Conservation (phyloP, 345 rosid species). For the Mallotus nudiflorus region DNA sequence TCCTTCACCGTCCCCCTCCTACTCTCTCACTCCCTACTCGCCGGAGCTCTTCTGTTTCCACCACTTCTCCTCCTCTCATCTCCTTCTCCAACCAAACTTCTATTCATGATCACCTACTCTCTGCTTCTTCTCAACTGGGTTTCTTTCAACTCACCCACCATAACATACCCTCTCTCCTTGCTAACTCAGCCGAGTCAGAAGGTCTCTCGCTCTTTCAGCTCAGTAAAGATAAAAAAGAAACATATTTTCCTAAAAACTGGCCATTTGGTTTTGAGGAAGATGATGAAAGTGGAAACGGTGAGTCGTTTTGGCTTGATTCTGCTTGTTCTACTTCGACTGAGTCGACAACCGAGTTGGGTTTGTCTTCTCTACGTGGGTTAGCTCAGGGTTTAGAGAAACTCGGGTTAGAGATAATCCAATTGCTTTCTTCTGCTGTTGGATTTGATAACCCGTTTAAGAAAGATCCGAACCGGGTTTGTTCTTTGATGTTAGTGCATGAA, state of each 20-base stretch:
- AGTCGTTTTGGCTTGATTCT: constrained; percentile 58
- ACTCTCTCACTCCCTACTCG: constrained; percentile 64
- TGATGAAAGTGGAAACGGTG: constrained; percentile 34
- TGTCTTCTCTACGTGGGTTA: constrained; percentile 47
- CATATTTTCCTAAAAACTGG: constrained; percentile 63
- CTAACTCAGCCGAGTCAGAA: constrained; percentile 59
- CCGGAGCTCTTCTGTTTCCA: constrained; percentile 31
- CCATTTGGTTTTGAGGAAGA: constrained; percentile 66
- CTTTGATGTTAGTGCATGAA: constrained; percentile 56
- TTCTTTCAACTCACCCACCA: constrained; percentile 55
- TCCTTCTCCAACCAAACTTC: constrained; percentile 35
- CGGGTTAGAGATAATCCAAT: constrained; percentile 51
- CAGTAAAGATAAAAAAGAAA: constrained; percentile 35
- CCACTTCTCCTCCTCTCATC: constrained; percentile 38
- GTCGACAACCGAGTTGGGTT: constrained; percentile 30
- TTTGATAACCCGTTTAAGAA: constrained; percentile 51
- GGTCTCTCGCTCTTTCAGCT: constrained; percentile 54
- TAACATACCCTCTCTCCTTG: constrained; percentile 46
- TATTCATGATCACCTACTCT: constrained; percentile 31
- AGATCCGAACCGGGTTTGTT: constrained; percentile 49
- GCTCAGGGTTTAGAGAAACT: constrained; percentile 50
- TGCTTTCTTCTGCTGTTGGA: constrained; percentile 43
- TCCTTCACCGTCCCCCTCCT: constrained; percentile 77
- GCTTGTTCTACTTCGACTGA: constrained; percentile 30
- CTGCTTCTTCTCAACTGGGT: constrained; percentile 46